phyloP scores from a whole-genome alignment of 1,139 yeast species.

The Candida frijolesensis region DNA sequence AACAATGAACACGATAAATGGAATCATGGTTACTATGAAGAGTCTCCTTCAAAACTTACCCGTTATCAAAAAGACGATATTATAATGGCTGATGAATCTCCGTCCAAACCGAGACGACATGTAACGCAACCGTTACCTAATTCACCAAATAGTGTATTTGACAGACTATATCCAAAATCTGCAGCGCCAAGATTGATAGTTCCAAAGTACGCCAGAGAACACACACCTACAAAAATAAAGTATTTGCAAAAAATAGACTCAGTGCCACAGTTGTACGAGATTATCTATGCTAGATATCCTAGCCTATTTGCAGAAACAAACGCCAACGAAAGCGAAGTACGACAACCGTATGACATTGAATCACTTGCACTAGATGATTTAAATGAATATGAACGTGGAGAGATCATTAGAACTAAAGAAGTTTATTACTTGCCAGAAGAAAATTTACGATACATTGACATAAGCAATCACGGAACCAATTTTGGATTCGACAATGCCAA shows the following conservation, averaged over 20 bases:
- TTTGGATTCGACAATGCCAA: slow-evolving; percentile 75
- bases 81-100: slow-evolving; percentile 8
- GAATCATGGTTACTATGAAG: background rate
- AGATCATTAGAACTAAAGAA: slow-evolving; percentile 42
- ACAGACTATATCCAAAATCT: slow-evolving; percentile 13
- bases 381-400: slow-evolving; percentile 56
- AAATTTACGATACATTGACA: slow-evolving; percentile 36
- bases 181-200: slow-evolving; percentile 5
- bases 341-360: slow-evolving; percentile 9
- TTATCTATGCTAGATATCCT: slow-evolving; percentile 26
- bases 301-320: slow-evolving; percentile 16
- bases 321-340: background rate
- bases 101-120: slow-evolving; percentile 12
- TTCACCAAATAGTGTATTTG: slow-evolving; percentile 12
- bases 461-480: slow-evolving; percentile 48
- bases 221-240: background rate
- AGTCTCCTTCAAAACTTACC: slow-evolving; percentile 10
- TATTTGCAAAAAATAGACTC: slow-evolving; percentile 18
- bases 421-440: slow-evolving; percentile 40
- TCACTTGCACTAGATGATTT: slow-evolving; percentile 21
- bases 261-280: slow-evolving; percentile 22
- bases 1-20: background rate
- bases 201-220: slow-evolving; percentile 3
- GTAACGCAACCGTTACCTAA: slow-evolving; percentile 12
- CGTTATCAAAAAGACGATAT: background rate